phyloP scores from a whole-genome alignment of 2,329 filamentous ascomycete genomes.

The Aspergillus eucalypticola region DNA sequence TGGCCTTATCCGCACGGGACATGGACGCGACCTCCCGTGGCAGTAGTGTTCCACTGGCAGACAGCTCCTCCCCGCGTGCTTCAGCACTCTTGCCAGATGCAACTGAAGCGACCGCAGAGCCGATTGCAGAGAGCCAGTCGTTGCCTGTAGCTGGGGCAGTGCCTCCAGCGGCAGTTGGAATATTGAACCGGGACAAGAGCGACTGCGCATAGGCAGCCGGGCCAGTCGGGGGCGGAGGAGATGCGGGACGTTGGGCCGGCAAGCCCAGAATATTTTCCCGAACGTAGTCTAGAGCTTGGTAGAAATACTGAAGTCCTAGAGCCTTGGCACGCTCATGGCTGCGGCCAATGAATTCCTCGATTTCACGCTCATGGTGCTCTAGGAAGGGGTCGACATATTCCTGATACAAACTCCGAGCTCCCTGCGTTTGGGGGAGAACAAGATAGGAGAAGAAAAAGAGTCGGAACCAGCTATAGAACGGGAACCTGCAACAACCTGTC shows the following conservation, averaged over 20 bases:
- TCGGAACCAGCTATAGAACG: slow-evolving; percentile 91
- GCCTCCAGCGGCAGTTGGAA: slow-evolving; percentile 65
- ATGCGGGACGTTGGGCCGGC: slow-evolving; percentile 59
- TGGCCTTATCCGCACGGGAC: slow-evolving; percentile 64
- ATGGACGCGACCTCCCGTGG: slow-evolving; percentile 67
- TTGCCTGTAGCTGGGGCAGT: slow-evolving; percentile 51
- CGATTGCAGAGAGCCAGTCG: slow-evolving; percentile 78
- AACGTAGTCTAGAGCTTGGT: slow-evolving; percentile 68
- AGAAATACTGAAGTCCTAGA: slow-evolving; percentile 74
- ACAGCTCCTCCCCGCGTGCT: slow-evolving; percentile 52
- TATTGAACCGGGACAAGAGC: slow-evolving; percentile 80
- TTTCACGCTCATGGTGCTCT: slow-evolving; percentile 78
- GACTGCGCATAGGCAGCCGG: slow-evolving; percentile 69
- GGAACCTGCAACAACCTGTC: slow-evolving; percentile 61
- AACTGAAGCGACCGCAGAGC: slow-evolving; percentile 69
- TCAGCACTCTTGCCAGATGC: slow-evolving; percentile 45
- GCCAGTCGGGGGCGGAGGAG: slow-evolving; percentile 44
- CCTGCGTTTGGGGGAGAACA: slow-evolving; percentile 95
- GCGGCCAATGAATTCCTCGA: slow-evolving; percentile 84
- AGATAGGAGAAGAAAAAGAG: slow-evolving; percentile 88
- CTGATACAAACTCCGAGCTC: slow-evolving; percentile 82
- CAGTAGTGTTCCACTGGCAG: slow-evolving; percentile 64
- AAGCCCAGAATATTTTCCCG: slow-evolving; percentile 78
- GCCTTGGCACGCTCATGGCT: slow-evolving; percentile 76
- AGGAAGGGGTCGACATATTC: slow-evolving; percentile 86